phyloP scores from a whole-genome alignment of 1,284 basidiomycete genomes.

The Laetiporus sulphureus region DNA sequence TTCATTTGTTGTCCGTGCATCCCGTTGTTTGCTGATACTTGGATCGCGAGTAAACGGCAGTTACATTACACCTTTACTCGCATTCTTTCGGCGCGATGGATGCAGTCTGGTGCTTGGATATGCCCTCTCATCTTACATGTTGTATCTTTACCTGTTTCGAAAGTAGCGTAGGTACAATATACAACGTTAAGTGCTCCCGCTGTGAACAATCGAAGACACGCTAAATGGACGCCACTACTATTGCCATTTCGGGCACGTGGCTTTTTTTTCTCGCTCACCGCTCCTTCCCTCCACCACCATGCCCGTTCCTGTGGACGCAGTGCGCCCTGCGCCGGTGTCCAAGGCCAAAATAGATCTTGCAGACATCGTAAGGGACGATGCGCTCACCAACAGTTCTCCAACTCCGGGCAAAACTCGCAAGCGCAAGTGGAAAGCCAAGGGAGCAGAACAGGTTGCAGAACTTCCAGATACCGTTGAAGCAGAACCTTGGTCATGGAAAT shows the following conservation, averaged over 20 bases:
- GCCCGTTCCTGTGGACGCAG: conserved; percentile 26
- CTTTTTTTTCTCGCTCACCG: conserved; percentile 22
- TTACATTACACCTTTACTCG: background rate
- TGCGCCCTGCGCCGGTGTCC: conserved; percentile 21
- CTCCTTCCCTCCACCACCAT: conserved; percentile 16
- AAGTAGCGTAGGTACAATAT: too few species aligned
- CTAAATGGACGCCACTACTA: too few species aligned
- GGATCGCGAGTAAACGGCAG: background rate
- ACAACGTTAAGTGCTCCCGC: too few species aligned
- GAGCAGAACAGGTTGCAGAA: conserved; percentile 17
- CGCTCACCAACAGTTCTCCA: conserved; percentile 11
- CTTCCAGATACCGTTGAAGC: conserved; percentile 22
- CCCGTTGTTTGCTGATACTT: conserved; percentile 1
- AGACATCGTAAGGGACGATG: conserved; percentile 15
- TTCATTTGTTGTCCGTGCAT: conserved; percentile 3
- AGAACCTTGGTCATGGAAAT: conserved; percentile 60
- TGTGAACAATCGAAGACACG: too few species aligned
- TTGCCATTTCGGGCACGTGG: conserved; percentile 23
- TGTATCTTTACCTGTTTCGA: too few species aligned
- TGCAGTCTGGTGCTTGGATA: too few species aligned
- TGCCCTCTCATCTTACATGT: background rate
- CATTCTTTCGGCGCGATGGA: too few species aligned
- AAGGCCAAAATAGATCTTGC: conserved; percentile 10
- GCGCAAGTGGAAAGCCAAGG: conserved; percentile 17
- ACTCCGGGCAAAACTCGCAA: conserved; percentile 13